Evolutionary conservation across 257 asterid genomes (phyloP).

Genomic region (Capsicum baccatum): DNA sequence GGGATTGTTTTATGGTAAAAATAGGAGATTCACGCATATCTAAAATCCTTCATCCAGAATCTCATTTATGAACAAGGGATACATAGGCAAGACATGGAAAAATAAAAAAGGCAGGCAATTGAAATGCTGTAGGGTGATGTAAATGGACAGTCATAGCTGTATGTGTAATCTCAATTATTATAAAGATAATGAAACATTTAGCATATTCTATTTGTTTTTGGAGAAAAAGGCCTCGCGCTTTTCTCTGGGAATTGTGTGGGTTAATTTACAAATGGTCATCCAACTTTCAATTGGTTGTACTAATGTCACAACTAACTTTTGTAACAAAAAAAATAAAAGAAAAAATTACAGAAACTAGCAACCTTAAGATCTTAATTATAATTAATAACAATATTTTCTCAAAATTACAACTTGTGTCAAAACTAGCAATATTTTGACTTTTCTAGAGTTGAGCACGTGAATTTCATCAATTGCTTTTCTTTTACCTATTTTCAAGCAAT

Average conservation of each 20-base stretch:
- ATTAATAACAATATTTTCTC: too few species aligned
- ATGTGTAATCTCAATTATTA: not conserved
- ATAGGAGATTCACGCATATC: conserved; percentile 1
- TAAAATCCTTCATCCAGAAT: not conserved
- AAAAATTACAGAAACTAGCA: too few species aligned
- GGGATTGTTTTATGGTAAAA: conserved; percentile 1
- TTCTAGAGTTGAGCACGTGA: too few species aligned
- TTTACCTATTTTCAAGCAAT: too few species aligned
- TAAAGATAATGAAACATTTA: not conserved
- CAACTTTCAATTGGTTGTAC: not conserved
- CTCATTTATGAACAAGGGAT: not conserved
- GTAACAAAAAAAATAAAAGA: not conserved
- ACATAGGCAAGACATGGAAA: not conserved
- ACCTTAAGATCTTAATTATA: too few species aligned
- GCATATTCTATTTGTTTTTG: not conserved
- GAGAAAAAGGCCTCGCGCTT: not conserved
- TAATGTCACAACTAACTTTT: not conserved
- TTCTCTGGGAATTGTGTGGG: not conserved
- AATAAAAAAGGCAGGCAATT: not conserved
- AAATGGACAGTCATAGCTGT: not conserved
- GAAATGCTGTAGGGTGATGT: not conserved
- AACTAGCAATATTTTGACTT: too few species aligned
- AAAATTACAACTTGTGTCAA: too few species aligned
- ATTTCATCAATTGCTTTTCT: too few species aligned
- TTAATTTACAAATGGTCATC: not conserved